phyloP scores from a whole-genome alignment of 164 flowering plant species.

The Nelumbo lutea region DNA sequence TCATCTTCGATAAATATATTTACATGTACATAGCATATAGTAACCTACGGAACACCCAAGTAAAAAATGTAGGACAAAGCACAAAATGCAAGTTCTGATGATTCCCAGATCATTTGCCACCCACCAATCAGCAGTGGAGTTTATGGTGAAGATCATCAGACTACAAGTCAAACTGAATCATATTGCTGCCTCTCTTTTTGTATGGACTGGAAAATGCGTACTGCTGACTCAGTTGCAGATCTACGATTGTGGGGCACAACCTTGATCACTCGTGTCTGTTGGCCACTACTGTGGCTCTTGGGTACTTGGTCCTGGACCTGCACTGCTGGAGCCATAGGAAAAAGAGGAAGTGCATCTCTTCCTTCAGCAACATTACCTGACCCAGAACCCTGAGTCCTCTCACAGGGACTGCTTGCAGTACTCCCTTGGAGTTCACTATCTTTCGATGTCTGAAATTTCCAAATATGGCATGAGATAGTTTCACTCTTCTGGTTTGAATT shows the following conservation, averaged over 20 bases:
- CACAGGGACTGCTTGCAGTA: conserved; percentile 65
- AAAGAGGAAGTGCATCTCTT: conserved; percentile 40
- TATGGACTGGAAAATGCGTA: conserved; percentile 73
- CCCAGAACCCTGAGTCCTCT: conserved; percentile 19
- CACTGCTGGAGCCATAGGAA: conserved; percentile 37
- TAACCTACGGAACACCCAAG: not conserved
- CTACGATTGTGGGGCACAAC: conserved; percentile 77
- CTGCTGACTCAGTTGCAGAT: conserved; percentile 75
- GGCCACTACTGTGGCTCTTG: conserved; percentile 22
- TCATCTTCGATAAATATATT: too few species aligned
- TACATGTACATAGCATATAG: too few species aligned
- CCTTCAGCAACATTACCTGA: conserved; percentile 8
- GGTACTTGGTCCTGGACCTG: conserved; percentile 12
- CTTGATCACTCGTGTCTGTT: conserved; percentile 51
- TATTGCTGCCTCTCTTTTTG: conserved; percentile 67
- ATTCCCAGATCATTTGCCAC: not conserved
- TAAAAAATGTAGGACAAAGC: not conserved
- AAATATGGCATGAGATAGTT: conserved; percentile 18
- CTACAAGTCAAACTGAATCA: conserved; percentile 27
- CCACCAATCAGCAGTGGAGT: not conserved
- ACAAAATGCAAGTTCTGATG: not conserved
- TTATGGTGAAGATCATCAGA: not conserved
- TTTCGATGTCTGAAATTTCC: conserved; percentile 31
- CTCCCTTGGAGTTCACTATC: conserved; percentile 57
- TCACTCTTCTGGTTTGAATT: conserved; percentile 27